Evolutionary conservation across 139 green algal species (phyloP).

Genomic region (Chlamydomonas incerta): DNA sequence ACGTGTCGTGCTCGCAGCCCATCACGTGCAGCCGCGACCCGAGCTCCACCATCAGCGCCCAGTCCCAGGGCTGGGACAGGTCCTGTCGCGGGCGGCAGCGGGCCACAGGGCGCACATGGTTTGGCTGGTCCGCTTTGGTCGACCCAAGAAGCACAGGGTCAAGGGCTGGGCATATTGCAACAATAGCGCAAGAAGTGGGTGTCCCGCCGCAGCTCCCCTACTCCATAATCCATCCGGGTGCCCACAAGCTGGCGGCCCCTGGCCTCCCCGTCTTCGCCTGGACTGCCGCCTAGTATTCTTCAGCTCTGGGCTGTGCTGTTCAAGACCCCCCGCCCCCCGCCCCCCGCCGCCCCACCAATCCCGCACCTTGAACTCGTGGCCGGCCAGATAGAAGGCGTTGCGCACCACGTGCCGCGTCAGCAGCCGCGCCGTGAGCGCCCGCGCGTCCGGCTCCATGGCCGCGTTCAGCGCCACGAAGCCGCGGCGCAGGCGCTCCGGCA

Average conservation of each 20-base stretch:
- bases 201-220: too few relatives aligned
- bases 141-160: too few relatives aligned
- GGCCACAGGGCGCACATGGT: too few relatives aligned
- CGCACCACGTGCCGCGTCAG: background rate
- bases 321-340: background rate
- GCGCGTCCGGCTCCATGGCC: constrained; percentile 37
- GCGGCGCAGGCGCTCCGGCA: background rate
- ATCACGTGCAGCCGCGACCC: constrained; percentile 37
- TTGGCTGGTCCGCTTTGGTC: too few relatives aligned
- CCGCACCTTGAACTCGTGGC: constrained; percentile 40
- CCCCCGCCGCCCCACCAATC: too few relatives aligned
- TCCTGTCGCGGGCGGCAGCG: background rate
- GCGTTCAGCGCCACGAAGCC: constrained; percentile 17
- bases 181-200: too few relatives aligned
- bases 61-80: constrained; percentile 31
- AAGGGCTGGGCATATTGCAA: too few relatives aligned
- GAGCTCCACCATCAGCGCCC: background rate
- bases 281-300: too few relatives aligned
- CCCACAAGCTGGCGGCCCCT: too few relatives aligned
- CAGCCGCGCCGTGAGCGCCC: constrained; percentile 30
- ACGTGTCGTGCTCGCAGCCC: constrained; percentile 42
- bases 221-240: too few relatives aligned
- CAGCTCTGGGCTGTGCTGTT: too few relatives aligned
- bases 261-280: too few relatives aligned
- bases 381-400: constrained; percentile 50